A percentile compares a stretch with the other conserved stretches of the same genome.
Conservation (phyloP, 805 yeast species). For the Candida cerambycidarum region DNA sequence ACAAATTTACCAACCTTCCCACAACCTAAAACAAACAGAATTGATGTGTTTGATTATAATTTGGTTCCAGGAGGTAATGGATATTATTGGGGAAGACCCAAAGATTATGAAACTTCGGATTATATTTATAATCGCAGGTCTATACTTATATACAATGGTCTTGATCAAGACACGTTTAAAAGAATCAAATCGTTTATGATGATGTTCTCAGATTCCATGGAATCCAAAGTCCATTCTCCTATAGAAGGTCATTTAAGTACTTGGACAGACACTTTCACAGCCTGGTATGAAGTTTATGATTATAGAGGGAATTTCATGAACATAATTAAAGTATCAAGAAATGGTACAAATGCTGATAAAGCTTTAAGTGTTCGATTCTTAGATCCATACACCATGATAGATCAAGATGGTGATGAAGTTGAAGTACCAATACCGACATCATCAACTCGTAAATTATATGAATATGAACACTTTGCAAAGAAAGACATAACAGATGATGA, state of each 20-base stretch:
- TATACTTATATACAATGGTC: conserved; percentile 9
- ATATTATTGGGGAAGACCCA: conserved; percentile 24
- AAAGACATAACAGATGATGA: not conserved
- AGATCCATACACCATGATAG: conserved; percentile 32
- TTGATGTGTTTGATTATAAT: conserved; percentile 27
- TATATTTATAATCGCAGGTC: conserved; percentile 13
- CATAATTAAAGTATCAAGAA: conserved; percentile 25
- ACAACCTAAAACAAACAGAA: conserved; percentile 21
- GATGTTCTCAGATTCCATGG: conserved; percentile 23
- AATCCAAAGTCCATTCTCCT: conserved; percentile 29
- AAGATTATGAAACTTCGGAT: not conserved
- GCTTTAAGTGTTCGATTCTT: conserved; percentile 21
- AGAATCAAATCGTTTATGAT: conserved; percentile 17
- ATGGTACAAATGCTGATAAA: conserved; percentile 19
- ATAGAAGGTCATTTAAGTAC: conserved; percentile 8
- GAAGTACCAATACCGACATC: conserved; percentile 16
- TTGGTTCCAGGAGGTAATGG: conserved; percentile 32
- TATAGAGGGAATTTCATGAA: conserved; percentile 29
- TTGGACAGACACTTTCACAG: conserved; percentile 33
- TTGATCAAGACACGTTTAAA: not conserved
- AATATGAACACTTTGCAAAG: conserved; percentile 5
- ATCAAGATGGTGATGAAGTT: conserved; percentile 30
- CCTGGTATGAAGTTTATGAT: conserved; percentile 41
- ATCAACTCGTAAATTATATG: conserved; percentile 6
- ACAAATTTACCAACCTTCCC: conserved; percentile 20